Evolutionary conservation across 805 yeast species (phyloP).

Genomic region (Candida vaughaniae): DNA sequence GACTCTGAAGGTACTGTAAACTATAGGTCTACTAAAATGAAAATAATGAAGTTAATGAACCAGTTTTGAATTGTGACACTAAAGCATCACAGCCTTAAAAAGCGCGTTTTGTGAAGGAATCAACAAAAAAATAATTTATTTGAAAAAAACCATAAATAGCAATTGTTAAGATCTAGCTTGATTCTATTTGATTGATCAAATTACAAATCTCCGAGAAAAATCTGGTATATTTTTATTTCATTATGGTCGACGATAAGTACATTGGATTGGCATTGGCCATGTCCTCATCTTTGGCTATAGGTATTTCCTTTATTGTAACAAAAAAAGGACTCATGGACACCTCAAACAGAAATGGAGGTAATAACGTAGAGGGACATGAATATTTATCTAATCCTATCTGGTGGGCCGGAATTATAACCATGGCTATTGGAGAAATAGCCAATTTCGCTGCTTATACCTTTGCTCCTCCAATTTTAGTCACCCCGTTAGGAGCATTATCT

Average conservation of each 20-base stretch:
- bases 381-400: constrained; percentile 83
- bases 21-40: too few species aligned
- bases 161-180: constrained; percentile 1
- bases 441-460: constrained; percentile 93
- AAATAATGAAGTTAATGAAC: too few species aligned
- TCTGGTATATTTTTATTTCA: too few species aligned
- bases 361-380: constrained; percentile 65
- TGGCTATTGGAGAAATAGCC: constrained; percentile 91
- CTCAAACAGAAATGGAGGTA: constrained; percentile 55
- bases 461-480: constrained; percentile 90
- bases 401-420: constrained; percentile 90
- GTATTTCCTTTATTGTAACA: constrained; percentile 85
- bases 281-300: constrained; percentile 84
- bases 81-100: constrained; percentile 4
- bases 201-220: too few species aligned
- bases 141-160: neutral
- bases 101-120: constrained; percentile 7
- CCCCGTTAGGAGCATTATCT: constrained; percentile 87
- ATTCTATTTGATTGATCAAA: too few species aligned
- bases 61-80: too few species aligned
- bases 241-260: constrained; percentile 78
- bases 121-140: too few species aligned
- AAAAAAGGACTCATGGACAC: constrained; percentile 81
- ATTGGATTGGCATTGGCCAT: constrained; percentile 87
- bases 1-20: too few species aligned